phyloP scores from a whole-genome alignment of 169 alveolate genomes.

The Plasmodium cynomolgi region DNA sequence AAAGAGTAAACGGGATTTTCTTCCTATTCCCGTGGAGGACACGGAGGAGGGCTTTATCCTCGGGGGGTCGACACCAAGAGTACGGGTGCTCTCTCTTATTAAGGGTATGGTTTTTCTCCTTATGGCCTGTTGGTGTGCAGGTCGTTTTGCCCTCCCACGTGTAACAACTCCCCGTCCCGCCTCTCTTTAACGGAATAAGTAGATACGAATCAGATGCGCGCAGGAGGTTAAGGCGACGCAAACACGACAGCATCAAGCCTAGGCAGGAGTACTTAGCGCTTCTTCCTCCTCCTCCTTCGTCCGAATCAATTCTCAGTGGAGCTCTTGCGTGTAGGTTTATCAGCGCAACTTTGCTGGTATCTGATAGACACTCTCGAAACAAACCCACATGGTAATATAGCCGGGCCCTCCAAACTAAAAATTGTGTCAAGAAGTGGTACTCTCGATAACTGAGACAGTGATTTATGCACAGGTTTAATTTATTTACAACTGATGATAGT shows the following conservation, averaged over 20 bases:
- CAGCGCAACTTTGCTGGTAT: slow-evolving; percentile 24
- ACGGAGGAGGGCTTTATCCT: slow-evolving; percentile 37
- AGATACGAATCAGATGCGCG: slow-evolving; percentile 8
- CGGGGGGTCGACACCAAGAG: slow-evolving; percentile 63
- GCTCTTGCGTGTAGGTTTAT: slow-evolving; percentile 32
- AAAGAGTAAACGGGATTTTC: slow-evolving; percentile 58
- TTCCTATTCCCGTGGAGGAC: slow-evolving; percentile 14
- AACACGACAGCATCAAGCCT: background rate
- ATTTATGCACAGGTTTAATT: slow-evolving; percentile 16
- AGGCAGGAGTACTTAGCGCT: slow-evolving; percentile 3
- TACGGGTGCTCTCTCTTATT: slow-evolving; percentile 49
- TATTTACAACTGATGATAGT: background rate
- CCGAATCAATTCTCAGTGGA: background rate
- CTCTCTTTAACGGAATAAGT: background rate
- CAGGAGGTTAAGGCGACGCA: slow-evolving; percentile 18
- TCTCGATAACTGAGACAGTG: slow-evolving; percentile 35
- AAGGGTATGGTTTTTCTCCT: background rate
- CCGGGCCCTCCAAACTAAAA: slow-evolving; percentile 68
- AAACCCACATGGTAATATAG: slow-evolving; percentile 16
- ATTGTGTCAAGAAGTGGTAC: slow-evolving; percentile 20
- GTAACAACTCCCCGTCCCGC: background rate
- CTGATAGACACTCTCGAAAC: slow-evolving; percentile 38
- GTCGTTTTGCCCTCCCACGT: background rate
- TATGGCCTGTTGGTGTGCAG: background rate
- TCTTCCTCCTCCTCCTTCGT: background rate